phyloP scores from a whole-genome alignment of 2,329 filamentous ascomycete species.

The Aureobasidium mangrovei region DNA sequence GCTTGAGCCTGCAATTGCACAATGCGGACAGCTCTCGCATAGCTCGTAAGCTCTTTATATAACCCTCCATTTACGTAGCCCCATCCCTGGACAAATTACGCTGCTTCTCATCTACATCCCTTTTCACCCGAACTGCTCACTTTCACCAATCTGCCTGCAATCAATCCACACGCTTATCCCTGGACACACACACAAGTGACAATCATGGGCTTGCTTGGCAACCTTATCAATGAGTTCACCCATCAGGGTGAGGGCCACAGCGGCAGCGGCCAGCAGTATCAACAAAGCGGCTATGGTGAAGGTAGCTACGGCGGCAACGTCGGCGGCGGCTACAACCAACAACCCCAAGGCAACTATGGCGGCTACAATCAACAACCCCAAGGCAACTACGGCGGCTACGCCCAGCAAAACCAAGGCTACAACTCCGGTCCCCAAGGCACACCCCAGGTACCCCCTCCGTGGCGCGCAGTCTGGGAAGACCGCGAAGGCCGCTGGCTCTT shows the following conservation, averaged over 20 bases:
- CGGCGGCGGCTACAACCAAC: slow-evolving; percentile 5
- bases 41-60: too few species aligned
- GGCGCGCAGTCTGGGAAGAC: slow-evolving; percentile 38
- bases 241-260: slow-evolving; percentile 13
- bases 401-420: slow-evolving; percentile 6
- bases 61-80: too few species aligned
- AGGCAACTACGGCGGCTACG: neutral
- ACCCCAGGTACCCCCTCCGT: slow-evolving; percentile 33
- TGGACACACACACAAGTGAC: neutral
- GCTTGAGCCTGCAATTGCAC: too few species aligned
- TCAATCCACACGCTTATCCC: neutral
- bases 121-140: neutral
- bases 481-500: slow-evolving; percentile 35
- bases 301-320: neutral
- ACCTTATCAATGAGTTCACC: slow-evolving; percentile 24
- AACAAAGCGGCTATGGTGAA: neutral
- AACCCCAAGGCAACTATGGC: slow-evolving; percentile 10
- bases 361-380: slow-evolving; percentile 17
- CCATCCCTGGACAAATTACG: too few species aligned
- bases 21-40: too few species aligned
- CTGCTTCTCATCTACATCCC: too few species aligned
- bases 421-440: slow-evolving; percentile 7
- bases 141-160: neutral
- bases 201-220: slow-evolving; percentile 23
- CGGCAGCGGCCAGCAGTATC: slow-evolving; percentile 8